A percentile compares a stretch with the other conserved stretches of the same genome.
Conservation (phyloP, 2,329 filamentous ascomycete genomes). For the Beauveria sp. region DNA sequence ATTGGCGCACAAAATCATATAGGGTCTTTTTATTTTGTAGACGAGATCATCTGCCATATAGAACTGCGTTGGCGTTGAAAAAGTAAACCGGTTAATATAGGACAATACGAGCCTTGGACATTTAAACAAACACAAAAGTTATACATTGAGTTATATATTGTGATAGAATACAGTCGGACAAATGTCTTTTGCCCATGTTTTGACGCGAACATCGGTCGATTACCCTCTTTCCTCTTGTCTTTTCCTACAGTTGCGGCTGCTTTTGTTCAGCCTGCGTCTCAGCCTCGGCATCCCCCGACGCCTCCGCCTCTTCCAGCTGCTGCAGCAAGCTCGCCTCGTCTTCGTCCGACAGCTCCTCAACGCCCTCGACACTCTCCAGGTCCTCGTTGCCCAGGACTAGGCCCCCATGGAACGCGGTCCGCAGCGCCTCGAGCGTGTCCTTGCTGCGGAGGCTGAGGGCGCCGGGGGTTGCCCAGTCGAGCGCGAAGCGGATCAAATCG, state of each 20-base stretch:
- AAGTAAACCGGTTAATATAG: background rate
- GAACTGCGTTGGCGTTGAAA: background rate
- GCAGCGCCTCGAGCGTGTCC: conserved; percentile 31
- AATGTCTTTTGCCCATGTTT: background rate
- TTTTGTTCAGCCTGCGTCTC: conserved; percentile 11
- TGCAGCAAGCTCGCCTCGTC: conserved; percentile 24
- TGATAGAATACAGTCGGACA: conserved; percentile 6
- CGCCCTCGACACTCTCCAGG: conserved; percentile 19
- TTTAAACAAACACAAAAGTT: background rate
- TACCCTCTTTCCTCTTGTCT: background rate
- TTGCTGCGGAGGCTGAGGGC: conserved; percentile 28
- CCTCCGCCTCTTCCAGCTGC: conserved; percentile 25
- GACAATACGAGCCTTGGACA: background rate
- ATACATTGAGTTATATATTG: conserved; percentile 5
- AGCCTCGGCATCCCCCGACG: conserved; percentile 17
- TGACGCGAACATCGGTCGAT: background rate
- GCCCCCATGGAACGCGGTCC: conserved; percentile 29
- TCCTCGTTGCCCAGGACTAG: conserved; percentile 30
- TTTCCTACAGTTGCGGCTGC: conserved; percentile 11
- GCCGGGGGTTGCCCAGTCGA: conserved; percentile 35
- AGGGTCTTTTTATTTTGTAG: background rate
- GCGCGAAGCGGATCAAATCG: conserved; percentile 31
- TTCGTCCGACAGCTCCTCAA: conserved; percentile 33
- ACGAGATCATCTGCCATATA: background rate
- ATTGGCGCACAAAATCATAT: background rate